Conservation (phyloP, 192 early-diverging fungal species). For the Lunasporangiospora selenospora region DNA sequence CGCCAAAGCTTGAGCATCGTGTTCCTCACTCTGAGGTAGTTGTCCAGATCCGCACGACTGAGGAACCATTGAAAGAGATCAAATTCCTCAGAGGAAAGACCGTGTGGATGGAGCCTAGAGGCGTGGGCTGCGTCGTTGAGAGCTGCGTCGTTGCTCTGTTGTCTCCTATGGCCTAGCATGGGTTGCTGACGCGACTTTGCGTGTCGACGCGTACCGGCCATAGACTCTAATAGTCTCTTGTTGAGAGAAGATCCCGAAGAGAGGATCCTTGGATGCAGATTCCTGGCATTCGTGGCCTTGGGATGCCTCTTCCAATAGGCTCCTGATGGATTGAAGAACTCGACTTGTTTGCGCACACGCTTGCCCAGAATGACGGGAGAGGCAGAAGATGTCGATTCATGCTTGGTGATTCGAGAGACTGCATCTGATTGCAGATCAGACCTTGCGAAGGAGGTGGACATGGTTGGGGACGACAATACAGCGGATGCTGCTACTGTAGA, state of each 20-base stretch:
- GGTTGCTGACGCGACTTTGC: background rate
- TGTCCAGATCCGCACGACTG: constrained; percentile 19
- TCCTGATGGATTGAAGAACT: constrained; percentile 1
- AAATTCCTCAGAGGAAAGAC: constrained; percentile 28
- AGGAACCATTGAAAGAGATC: constrained; percentile 36
- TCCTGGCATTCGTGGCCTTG: background rate
- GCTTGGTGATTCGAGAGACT: background rate
- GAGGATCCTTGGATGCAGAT: background rate
- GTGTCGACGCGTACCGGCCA: background rate
- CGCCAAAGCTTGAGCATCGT: constrained; percentile 43
- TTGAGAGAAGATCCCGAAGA: background rate
- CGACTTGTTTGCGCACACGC: constrained; percentile 5
- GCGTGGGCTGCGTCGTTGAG: constrained; percentile 39
- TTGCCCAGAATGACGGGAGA: constrained; percentile 4
- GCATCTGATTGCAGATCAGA: background rate
- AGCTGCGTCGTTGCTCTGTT: constrained; percentile 17
- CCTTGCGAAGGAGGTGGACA: background rate
- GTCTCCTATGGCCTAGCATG: constrained; percentile 5
- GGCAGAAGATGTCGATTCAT: background rate
- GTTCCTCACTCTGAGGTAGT: constrained; percentile 34
- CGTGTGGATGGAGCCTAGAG: constrained; percentile 30
- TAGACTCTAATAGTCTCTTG: background rate
- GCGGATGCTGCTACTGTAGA: background rate
- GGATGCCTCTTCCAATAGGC: background rate
- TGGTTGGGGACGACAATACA: background rate